Evolutionary conservation across 129 eudicot species (phyloP).

Genomic region (Artemisia annua): DNA sequence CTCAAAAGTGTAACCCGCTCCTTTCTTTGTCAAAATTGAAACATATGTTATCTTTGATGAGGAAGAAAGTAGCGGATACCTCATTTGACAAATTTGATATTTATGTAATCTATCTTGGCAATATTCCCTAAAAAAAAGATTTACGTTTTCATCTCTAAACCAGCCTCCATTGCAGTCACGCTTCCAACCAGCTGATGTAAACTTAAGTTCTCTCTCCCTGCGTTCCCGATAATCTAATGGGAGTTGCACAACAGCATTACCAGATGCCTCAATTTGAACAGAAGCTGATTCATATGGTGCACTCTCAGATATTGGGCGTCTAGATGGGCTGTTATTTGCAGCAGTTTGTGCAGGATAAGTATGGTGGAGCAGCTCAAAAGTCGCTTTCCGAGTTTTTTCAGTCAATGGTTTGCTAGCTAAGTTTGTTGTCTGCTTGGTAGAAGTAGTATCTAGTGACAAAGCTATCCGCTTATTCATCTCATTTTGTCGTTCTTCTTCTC

Average conservation of each 20-base stretch:
- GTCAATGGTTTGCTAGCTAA: constrained; percentile 51
- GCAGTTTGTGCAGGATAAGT: constrained; percentile 17
- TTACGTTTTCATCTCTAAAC: constrained; percentile 88
- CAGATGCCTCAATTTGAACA: constrained; percentile 20
- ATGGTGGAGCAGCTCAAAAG: constrained; percentile 42
- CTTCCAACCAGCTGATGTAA: constrained; percentile 80
- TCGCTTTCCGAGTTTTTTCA: constrained; percentile 47
- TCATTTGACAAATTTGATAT: no score
- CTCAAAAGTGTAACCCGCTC: no score
- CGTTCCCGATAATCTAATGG: constrained; percentile 44
- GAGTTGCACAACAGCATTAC: constrained; percentile 28
- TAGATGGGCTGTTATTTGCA: constrained; percentile 18
- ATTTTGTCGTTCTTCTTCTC: constrained; percentile 45
- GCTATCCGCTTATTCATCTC: constrained; percentile 62
- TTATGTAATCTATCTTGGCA: no score
- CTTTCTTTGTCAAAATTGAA: no score
- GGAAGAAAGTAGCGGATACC: no score
- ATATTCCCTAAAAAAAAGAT: background rate
- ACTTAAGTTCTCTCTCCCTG: constrained; percentile 72
- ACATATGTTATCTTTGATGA: no score
- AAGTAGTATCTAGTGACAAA: constrained; percentile 37
- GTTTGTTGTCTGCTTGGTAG: constrained; percentile 26
- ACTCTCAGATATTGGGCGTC: background rate
- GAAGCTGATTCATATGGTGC: constrained; percentile 6
- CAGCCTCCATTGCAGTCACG: constrained; percentile 77